Evolutionary conservation across 345 rosid genomes (phyloP).

Genomic region (Heritiera littoralis): DNA sequence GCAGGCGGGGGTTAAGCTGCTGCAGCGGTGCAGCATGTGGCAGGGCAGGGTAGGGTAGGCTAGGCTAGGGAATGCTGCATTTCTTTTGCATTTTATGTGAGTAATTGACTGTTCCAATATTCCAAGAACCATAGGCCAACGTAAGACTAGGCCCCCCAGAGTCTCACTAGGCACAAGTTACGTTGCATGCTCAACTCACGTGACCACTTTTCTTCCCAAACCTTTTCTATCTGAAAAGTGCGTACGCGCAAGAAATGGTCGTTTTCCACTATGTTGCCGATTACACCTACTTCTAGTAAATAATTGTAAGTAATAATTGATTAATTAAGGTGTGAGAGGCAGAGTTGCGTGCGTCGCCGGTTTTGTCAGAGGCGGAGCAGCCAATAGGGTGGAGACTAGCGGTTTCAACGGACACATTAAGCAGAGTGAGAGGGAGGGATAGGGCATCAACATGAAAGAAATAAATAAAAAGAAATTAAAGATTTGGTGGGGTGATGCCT

Average conservation of each 20-base stretch:
- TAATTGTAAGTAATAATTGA: too few relatives aligned
- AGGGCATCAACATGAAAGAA: background rate
- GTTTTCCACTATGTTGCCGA: background rate
- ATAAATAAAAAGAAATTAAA: background rate
- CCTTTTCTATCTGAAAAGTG: background rate
- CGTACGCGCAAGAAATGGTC: background rate
- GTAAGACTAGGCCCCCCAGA: background rate
- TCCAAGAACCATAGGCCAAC: background rate
- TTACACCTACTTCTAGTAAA: too few relatives aligned
- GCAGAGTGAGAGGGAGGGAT: background rate
- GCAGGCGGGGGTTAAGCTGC: too few relatives aligned
- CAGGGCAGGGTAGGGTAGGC: background rate
- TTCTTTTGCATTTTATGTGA: background rate
- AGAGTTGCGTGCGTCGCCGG: background rate
- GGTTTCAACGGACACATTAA: background rate
- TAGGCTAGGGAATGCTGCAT: background rate
- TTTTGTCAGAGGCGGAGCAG: background rate
- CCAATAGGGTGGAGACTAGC: background rate
- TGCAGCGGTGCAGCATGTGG: too few relatives aligned
- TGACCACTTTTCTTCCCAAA: background rate
- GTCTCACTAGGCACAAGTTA: background rate
- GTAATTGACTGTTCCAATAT: background rate
- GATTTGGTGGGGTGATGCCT: background rate
- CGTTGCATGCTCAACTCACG: background rate
- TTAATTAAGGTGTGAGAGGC: background rate